These are phyloP conservation scores for Trapa bicornis DNA, from an alignment of 345 rosid genomes.

Conservation along the genomic window DNA sequence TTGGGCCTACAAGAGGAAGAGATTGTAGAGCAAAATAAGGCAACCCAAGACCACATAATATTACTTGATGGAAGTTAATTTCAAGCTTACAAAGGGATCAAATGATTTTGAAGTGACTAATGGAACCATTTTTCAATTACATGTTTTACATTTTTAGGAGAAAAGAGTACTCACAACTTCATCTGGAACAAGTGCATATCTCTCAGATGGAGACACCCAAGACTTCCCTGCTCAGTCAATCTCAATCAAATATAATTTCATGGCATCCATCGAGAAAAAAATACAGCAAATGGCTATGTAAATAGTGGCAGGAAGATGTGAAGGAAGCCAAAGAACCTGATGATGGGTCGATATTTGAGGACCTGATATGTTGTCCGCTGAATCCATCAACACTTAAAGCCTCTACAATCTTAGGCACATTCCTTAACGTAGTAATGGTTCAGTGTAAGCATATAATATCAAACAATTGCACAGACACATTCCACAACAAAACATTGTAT, in stretches of 20 bases:
- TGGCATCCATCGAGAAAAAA: not conserved
- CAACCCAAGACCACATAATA: too few relatives aligned
- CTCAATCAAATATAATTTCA: not conserved
- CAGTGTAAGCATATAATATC: not conserved
- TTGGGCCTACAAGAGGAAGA: not conserved
- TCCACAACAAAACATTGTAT: not conserved
- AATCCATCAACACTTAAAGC: slow-evolving; percentile 75
- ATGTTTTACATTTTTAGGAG: not conserved
- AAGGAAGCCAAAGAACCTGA: slow-evolving; percentile 34
- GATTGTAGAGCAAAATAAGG: not conserved
- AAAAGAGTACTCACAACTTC: slow-evolving; percentile 47
- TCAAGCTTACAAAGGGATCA: too few relatives aligned
- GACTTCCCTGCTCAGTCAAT: slow-evolving; percentile 45
- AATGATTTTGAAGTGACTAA: not conserved
- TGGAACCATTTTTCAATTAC: not conserved
- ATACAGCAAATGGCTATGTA: not conserved
- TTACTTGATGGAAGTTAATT: too few relatives aligned
- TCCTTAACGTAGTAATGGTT: slow-evolving; percentile 26
- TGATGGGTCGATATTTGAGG: slow-evolving; percentile 49
- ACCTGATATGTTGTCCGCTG: slow-evolving; percentile 54
- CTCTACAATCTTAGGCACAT: slow-evolving; percentile 62
- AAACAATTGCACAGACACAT: not conserved
- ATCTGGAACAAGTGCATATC: slow-evolving; percentile 92
- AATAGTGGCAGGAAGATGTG: not conserved
- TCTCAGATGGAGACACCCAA: slow-evolving; percentile 77